Conservation (phyloP, 1,139 yeast genomes). For the Debaryomyces udenii region DNA sequence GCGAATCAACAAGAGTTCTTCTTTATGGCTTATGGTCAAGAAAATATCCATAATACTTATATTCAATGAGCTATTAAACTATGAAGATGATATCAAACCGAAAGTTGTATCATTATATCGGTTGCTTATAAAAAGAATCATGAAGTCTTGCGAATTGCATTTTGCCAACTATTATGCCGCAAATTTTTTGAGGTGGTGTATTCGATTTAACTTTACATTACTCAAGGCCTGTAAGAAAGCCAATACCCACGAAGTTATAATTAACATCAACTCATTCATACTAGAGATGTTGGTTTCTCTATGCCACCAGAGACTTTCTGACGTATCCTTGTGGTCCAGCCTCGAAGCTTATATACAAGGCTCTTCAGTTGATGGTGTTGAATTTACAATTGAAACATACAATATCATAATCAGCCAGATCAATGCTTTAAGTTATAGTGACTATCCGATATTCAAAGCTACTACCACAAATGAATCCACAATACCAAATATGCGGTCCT, state of each 20-base stretch:
- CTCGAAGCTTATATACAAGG: constrained; percentile 21
- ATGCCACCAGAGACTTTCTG: constrained; percentile 30
- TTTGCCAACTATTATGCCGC: constrained; percentile 48
- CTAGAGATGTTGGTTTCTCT: constrained; percentile 10
- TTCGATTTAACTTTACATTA: constrained; percentile 15
- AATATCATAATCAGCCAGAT: constrained; percentile 9
- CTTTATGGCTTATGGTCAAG: constrained; percentile 42
- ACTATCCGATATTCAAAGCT: background rate
- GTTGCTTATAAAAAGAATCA: constrained; percentile 22
- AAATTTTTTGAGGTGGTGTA: constrained; percentile 36
- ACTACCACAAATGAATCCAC: background rate
- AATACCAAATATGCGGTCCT: background rate
- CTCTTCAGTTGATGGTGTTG: constrained; percentile 38
- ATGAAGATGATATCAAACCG: background rate
- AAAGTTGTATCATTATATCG: constrained; percentile 1
- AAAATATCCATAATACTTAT: constrained; percentile 28
- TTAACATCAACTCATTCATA: constrained; percentile 9
- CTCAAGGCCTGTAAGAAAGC: background rate
- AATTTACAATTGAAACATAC: constrained; percentile 28
- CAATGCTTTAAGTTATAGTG: background rate
- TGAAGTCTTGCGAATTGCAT: constrained; percentile 39
- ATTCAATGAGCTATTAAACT: constrained; percentile 11
- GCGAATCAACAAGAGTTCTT: constrained; percentile 46
- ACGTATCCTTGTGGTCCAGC: constrained; percentile 39
- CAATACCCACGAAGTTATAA: background rate